Evolutionary conservation across 306 rosid species (phyloP).

Genomic region (Trifolium subterraneum): DNA sequence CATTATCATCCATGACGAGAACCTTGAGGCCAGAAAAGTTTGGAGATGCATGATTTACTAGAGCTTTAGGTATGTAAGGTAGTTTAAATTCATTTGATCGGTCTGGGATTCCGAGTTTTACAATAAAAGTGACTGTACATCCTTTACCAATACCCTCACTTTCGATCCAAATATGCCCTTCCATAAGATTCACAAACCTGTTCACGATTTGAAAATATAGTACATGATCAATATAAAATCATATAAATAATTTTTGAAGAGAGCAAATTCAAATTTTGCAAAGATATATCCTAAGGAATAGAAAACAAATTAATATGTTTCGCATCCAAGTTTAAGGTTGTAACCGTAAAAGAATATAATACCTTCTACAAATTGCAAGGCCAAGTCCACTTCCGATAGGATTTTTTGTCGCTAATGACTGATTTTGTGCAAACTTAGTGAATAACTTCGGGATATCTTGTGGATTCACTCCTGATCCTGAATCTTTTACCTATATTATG

Average conservation of each 20-base stretch:
- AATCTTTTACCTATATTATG: conserved; percentile 76
- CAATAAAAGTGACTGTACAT: conserved; percentile 75
- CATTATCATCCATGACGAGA: conserved; percentile 91
- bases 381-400: conserved; percentile 87
- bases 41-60: conserved; percentile 57
- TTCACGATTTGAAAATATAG: conserved; percentile 39
- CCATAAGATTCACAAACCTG: conserved; percentile 98
- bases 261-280: conserved; percentile 20
- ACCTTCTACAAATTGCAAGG: conserved; percentile 94
- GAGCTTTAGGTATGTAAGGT: conserved; percentile 56
- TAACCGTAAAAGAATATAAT: conserved; percentile 31
- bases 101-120: conserved; percentile 84
- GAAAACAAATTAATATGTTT: conserved; percentile 23
- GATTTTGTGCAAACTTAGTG: conserved; percentile 84
- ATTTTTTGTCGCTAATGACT: conserved; percentile 67
- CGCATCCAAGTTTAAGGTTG: not conserved
- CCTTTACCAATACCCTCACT: conserved; percentile 97
- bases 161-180: conserved; percentile 94
- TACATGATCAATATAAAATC: conserved; percentile 25
- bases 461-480: conserved; percentile 84
- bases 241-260: conserved; percentile 1
- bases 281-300: conserved; percentile 4
- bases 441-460: conserved; percentile 86
- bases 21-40: conserved; percentile 80
- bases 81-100: conserved; percentile 67